These are phyloP conservation scores for Termitomyces sp. DNA, from an alignment of 768 basidiomycete species.

Conservation along the genomic window DNA sequence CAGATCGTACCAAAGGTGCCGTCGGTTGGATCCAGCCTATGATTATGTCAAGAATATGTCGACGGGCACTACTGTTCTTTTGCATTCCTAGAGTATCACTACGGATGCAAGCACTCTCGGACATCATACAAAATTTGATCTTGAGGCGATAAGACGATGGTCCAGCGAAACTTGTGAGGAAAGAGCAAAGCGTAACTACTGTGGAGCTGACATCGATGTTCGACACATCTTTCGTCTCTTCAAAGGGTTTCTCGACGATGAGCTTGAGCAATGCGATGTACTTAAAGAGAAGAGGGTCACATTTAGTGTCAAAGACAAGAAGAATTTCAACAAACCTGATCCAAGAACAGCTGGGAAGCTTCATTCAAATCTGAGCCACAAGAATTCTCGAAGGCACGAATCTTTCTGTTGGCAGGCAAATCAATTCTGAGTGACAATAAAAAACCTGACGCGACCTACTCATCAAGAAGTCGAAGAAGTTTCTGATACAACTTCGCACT, in stretches of 20 bases:
- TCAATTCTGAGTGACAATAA: background rate
- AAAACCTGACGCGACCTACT: slow-evolving; percentile 39
- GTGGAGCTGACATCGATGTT: slow-evolving; percentile 60
- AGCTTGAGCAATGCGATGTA: slow-evolving; percentile 72
- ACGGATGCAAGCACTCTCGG: slow-evolving; percentile 62
- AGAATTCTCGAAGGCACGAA: slow-evolving; percentile 44
- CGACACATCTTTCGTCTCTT: slow-evolving; percentile 51
- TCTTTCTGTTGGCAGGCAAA: slow-evolving; percentile 31
- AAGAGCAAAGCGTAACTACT: slow-evolving; percentile 53
- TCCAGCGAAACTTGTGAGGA: slow-evolving; percentile 59
- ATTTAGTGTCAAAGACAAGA: background rate
- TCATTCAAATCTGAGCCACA: slow-evolving; percentile 39
- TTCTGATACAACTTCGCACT: slow-evolving; percentile 62
- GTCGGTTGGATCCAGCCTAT: slow-evolving; percentile 68
- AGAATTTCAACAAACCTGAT: slow-evolving; percentile 49
- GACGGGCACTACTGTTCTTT: slow-evolving; percentile 62
- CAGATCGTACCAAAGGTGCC: slow-evolving; percentile 36
- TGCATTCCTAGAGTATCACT: slow-evolving; percentile 56
- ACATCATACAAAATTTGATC: slow-evolving; percentile 69
- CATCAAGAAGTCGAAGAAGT: slow-evolving; percentile 67
- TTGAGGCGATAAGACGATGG: slow-evolving; percentile 57
- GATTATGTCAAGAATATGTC: slow-evolving; percentile 70
- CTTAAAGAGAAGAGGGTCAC: slow-evolving; percentile 28
- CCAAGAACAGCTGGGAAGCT: slow-evolving; percentile 51
- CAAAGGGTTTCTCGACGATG: slow-evolving; percentile 67